A percentile compares a stretch with the other conserved stretches of the same genome.
phyloP scores from a whole-genome alignment of 2,329 filamentous ascomycete species.

The Penicillium psychrosexuale region DNA sequence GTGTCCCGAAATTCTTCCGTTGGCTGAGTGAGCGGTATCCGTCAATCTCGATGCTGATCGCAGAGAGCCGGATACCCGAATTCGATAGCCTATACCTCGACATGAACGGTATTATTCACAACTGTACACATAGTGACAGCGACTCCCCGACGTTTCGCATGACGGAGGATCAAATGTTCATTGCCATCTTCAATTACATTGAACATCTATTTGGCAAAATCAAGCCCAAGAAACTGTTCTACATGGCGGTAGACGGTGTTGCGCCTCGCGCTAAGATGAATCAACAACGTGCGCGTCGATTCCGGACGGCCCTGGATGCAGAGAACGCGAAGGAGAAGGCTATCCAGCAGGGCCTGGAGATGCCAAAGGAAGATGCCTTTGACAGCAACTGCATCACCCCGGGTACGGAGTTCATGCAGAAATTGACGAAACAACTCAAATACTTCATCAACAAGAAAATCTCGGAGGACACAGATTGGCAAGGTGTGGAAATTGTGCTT shows the following conservation, averaged over 20 bases:
- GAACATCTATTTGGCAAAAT: conserved; percentile 98
- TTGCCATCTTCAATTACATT: conserved; percentile 99
- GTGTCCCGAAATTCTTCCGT: conserved; percentile 88
- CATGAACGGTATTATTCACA: conserved; percentile 99
- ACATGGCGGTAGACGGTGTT: conserved; percentile 98
- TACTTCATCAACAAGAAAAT: conserved; percentile 99
- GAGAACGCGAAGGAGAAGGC: conserved; percentile 92
- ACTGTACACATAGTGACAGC: conserved; percentile 96
- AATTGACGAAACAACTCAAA: conserved; percentile 86
- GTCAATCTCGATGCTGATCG: conserved; percentile 95
- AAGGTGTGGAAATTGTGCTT: conserved; percentile 90
- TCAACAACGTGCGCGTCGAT: conserved; percentile 91
- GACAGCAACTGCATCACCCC: conserved; percentile 99
- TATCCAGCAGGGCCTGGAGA: conserved; percentile 78
- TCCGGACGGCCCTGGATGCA: conserved; percentile 87
- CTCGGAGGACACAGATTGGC: conserved; percentile 95
- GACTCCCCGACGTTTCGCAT: conserved; percentile 89
- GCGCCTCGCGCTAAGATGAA: conserved; percentile 99
- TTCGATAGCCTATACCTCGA: conserved; percentile 87
- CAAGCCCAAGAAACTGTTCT: conserved; percentile 96
- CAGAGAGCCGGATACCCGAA: conserved; percentile 97
- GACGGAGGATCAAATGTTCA: conserved; percentile 99
- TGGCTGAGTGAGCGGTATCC: conserved; percentile 99
- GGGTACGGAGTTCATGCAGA: conserved; percentile 95
- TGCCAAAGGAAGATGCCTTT: conserved; percentile 93